Conservation (phyloP, 169 alveolate genomes). For the Theileria parva region DNA sequence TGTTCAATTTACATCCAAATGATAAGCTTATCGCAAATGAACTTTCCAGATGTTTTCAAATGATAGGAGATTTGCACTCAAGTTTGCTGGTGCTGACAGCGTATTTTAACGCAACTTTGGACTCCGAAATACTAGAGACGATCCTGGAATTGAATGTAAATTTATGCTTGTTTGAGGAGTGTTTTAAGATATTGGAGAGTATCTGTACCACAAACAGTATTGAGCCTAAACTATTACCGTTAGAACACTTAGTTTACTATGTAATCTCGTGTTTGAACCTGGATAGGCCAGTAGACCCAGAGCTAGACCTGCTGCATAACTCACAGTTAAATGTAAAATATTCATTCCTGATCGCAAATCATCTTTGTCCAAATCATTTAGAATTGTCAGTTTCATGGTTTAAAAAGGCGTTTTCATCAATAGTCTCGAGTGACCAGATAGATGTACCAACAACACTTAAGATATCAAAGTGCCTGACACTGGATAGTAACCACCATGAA, state of each 20-base stretch:
- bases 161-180: slow-evolving; percentile 33
- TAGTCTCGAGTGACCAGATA: slow-evolving; percentile 1
- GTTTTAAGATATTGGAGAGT: slow-evolving; percentile 16
- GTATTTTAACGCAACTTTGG: slow-evolving; percentile 26
- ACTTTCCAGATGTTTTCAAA: slow-evolving; percentile 43
- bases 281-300: slow-evolving; percentile 20
- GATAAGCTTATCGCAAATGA: slow-evolving; percentile 50
- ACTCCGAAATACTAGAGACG: slow-evolving; percentile 28
- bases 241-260: slow-evolving; percentile 42
- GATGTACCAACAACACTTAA: slow-evolving; percentile 36
- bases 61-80: slow-evolving; percentile 52
- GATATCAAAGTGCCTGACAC: slow-evolving; percentile 39
- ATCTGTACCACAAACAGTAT: slow-evolving; percentile 12
- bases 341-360: slow-evolving; percentile 25
- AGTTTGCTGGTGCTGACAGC: slow-evolving; percentile 42
- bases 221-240: slow-evolving; percentile 13
- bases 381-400: slow-evolving; percentile 58
- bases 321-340: slow-evolving; percentile 3
- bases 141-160: slow-evolving; percentile 35
- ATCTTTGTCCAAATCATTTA: slow-evolving; percentile 13
- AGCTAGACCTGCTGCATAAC: slow-evolving; percentile 29
- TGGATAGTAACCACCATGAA: slow-evolving; percentile 34
- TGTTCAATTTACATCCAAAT: slow-evolving; percentile 52
- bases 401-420: slow-evolving; percentile 27
- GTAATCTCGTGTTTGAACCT: slow-evolving; percentile 33